A percentile compares a stretch with the other conserved stretches of the same genome.
Evolutionary conservation across 2,329 filamentous ascomycete genomes (phyloP).

Genomic region (Pseudocercospora musae): DNA sequence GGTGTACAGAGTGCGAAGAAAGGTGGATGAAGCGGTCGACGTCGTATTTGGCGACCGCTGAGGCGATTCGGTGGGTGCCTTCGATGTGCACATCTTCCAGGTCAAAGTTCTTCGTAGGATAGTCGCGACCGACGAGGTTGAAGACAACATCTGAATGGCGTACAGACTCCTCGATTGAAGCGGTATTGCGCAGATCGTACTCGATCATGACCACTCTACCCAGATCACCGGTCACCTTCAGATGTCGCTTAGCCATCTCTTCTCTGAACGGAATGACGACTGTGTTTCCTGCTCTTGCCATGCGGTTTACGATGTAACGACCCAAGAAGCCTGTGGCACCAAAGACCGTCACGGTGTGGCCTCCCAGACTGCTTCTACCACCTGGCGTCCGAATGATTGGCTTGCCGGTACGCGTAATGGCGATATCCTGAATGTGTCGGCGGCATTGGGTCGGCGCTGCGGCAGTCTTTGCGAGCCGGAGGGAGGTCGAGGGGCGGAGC

Average conservation of each 20-base stretch:
- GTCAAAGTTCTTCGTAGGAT: conserved; percentile 98
- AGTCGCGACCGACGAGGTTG: conserved; percentile 90
- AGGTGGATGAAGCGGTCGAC: conserved; percentile 95
- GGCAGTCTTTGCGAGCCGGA: conserved; percentile 25
- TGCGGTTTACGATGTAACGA: conserved; percentile 93
- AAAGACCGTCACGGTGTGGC: conserved; percentile 95
- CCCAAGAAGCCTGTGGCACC: conserved; percentile 94
- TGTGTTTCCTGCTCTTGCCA: conserved; percentile 89
- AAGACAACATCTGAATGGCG: conserved; percentile 97
- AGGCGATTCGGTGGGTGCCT: conserved; percentile 84
- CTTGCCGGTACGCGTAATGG: conserved; percentile 94
- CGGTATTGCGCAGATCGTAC: conserved; percentile 90
- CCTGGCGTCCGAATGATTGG: conserved; percentile 85
- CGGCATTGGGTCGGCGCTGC: conserved; percentile 30
- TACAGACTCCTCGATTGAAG: conserved; percentile 93
- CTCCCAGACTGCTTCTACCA: conserved; percentile 64
- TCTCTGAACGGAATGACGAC: conserved; percentile 92
- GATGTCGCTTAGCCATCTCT: conserved; percentile 95
- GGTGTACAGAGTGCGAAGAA: conserved; percentile 86
- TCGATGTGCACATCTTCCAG: conserved; percentile 91
- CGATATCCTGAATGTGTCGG: conserved; percentile 67
- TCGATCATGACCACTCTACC: conserved; percentile 88
- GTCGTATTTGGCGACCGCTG: conserved; percentile 96
- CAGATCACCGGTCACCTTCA: conserved; percentile 94
- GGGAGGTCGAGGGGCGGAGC: conserved; percentile 31